Evolutionary conservation across 164 flowering plant species (phyloP).

Genomic region (Kingdonia uniflora): DNA sequence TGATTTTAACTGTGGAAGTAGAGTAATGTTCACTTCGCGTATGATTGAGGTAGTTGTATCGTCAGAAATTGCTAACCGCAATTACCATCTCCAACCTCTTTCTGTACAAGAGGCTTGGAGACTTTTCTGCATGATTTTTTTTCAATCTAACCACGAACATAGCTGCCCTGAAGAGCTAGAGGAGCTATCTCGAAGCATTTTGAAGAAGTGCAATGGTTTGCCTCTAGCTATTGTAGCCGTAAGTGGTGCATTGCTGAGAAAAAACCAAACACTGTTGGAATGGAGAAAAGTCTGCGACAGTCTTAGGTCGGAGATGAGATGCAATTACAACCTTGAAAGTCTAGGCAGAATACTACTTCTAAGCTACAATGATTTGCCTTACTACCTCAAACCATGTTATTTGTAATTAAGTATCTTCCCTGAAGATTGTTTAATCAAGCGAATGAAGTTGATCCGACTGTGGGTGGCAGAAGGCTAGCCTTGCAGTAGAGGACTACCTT

Average conservation of each 20-base stretch:
- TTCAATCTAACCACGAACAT: conserved; percentile 13
- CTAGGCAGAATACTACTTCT: background rate
- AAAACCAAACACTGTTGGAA: background rate
- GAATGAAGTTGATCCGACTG: background rate
- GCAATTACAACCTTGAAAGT: background rate
- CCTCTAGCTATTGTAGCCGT: conserved; percentile 3
- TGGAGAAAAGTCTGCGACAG: background rate
- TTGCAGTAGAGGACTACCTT: background rate
- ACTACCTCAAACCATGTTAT: background rate
- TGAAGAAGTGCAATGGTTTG: conserved; percentile 2
- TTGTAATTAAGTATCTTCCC: conserved; percentile 1
- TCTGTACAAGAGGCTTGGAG: conserved; percentile 24
- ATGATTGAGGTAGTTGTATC: conserved; percentile 23
- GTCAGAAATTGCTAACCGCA: conserved; percentile 18
- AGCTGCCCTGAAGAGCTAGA: conserved; percentile 22
- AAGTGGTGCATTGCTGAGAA: background rate
- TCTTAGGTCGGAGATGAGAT: background rate
- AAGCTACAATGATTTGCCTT: conserved; percentile 7
- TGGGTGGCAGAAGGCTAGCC: conserved; percentile 5
- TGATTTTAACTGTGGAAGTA: conserved; percentile 15
- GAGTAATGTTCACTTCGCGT: conserved; percentile 28
- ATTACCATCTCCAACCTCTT: conserved; percentile 23
- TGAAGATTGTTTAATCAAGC: background rate
- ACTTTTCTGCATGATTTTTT: conserved; percentile 32
- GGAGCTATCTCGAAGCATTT: background rate